Conservation (phyloP, 2,329 filamentous ascomycete genomes). For the Pseudogymnoascus sp. region DNA sequence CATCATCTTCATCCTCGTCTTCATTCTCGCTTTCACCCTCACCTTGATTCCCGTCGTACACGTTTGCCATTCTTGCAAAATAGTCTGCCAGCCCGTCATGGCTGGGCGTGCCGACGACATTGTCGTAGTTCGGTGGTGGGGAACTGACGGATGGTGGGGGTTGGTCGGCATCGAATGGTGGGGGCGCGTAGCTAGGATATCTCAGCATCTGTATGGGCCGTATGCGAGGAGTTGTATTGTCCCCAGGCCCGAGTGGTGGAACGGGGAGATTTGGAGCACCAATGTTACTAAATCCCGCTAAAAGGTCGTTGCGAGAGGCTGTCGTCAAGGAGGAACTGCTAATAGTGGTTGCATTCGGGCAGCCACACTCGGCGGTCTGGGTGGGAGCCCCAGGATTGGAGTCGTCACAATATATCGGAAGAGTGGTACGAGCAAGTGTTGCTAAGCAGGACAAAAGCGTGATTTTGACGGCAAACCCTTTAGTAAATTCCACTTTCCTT, state of each 20-base stretch:
- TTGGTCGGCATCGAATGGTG: conserved; percentile 61
- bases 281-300: conserved; percentile 6
- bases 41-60: conserved; percentile 1
- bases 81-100: conserved; percentile 59
- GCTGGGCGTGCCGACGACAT: conserved; percentile 48
- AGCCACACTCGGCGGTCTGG: conserved; percentile 49
- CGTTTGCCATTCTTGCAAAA: conserved; percentile 55
- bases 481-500: conserved; percentile 54
- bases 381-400: conserved; percentile 36
- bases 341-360: conserved; percentile 48
- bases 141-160: conserved; percentile 63
- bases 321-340: conserved; percentile 12
- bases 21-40: conserved; percentile 5
- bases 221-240: conserved; percentile 30
- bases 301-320: background rate
- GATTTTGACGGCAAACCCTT: conserved; percentile 34
- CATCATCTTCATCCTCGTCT: conserved; percentile 13
- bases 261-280: conserved; percentile 38
- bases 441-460: conserved; percentile 68
- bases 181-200: conserved; percentile 62
- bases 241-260: conserved; percentile 20
- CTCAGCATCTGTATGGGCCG: conserved; percentile 64
- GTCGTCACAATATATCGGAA: conserved; percentile 59
- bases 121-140: conserved; percentile 62
- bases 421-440: conserved; percentile 61